A percentile compares a stretch with the other conserved stretches of the same genome.
phyloP scores from a whole-genome alignment of 306 rosid species.

The Cucurbita moschata region DNA sequence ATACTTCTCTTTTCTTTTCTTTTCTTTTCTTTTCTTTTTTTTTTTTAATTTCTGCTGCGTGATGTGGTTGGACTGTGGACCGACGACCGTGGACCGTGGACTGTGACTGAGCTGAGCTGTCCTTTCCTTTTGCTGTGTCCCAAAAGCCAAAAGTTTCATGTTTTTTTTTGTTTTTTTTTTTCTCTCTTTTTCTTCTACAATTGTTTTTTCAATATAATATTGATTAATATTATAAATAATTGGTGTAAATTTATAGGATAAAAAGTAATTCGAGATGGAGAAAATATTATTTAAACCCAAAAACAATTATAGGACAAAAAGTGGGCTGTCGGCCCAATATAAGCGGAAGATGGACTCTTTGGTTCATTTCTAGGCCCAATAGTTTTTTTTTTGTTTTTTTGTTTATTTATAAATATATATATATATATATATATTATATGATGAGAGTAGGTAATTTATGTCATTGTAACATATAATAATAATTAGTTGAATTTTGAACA shows the following conservation, averaged over 20 bases:
- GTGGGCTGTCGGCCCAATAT: background rate
- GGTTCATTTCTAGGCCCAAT: background rate
- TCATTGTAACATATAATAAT: no score
- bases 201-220: no score
- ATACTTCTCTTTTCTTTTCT: background rate
- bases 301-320: background rate
- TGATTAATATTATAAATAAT: no score
- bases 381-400: no score
- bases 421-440: no score
- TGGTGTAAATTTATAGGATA: no score
- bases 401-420: no score
- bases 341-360: background rate
- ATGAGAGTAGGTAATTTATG: no score
- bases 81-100: constrained; percentile 7
- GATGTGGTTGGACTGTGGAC: background rate
- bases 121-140: constrained; percentile 3
- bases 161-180: background rate
- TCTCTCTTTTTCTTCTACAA: no score
- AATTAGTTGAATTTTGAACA: no score
- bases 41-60: background rate
- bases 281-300: background rate
- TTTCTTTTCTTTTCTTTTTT: background rate
- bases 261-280: no score
- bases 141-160: background rate
- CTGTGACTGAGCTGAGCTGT: constrained; percentile 1